These are phyloP conservation scores for Calonectria crousiana DNA, from an alignment of 2,329 filamentous ascomycete genomes.

Conservation along the genomic window DNA sequence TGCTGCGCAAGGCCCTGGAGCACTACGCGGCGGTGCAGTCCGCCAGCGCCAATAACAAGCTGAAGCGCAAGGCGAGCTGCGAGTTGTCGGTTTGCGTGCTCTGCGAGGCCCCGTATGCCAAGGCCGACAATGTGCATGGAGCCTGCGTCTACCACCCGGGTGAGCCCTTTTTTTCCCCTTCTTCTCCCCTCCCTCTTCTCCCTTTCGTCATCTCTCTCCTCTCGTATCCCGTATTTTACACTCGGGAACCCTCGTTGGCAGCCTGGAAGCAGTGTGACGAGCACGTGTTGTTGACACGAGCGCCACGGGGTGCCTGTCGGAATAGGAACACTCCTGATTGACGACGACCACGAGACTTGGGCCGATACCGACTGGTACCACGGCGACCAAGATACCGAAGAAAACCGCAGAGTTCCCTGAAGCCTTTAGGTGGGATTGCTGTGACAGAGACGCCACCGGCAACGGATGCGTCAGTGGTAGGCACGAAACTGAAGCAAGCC, in stretches of 20 bases:
- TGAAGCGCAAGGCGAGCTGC: slow-evolving; percentile 30
- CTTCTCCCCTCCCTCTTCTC: not conserved
- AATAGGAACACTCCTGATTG: slow-evolving; percentile 32
- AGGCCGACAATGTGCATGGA: slow-evolving; percentile 21
- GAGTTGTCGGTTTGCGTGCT: slow-evolving; percentile 34
- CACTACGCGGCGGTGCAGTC: slow-evolving; percentile 22
- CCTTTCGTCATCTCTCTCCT: not conserved
- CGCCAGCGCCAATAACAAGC: slow-evolving; percentile 10
- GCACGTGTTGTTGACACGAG: too few species aligned
- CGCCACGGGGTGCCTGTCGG: not conserved
- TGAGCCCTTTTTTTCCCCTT: not conserved
- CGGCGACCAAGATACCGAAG: slow-evolving; percentile 32
- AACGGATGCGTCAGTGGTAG: not conserved
- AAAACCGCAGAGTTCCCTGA: slow-evolving; percentile 20
- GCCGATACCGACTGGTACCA: slow-evolving; percentile 22
- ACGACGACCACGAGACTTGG: slow-evolving; percentile 28
- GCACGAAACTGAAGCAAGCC: not conserved
- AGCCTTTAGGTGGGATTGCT: slow-evolving; percentile 9
- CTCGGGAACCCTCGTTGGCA: too few species aligned
- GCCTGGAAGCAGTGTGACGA: not conserved
- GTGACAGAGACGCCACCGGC: not conserved
- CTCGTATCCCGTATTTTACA: not conserved
- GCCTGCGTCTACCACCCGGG: slow-evolving; percentile 35
- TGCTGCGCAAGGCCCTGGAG: slow-evolving; percentile 12
- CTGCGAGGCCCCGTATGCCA: slow-evolving; percentile 22